Percentiles rank a stretch among this genome's conserved stretches.
Conservation (phyloP, 1,284 basidiomycete species). For the Phaffia rhodozyma region DNA sequence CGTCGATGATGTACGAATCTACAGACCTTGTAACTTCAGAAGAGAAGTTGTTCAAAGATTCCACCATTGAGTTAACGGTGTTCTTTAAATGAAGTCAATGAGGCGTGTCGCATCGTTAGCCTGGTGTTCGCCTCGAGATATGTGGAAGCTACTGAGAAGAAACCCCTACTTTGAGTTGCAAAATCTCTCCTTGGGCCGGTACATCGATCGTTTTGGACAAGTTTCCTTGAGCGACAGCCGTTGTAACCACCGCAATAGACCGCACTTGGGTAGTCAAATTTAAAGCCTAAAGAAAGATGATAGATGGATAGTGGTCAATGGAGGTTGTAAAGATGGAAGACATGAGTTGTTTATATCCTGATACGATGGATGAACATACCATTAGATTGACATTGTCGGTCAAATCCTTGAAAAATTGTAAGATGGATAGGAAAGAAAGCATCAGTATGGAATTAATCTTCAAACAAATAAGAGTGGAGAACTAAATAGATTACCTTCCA, state of each 20-base stretch:
- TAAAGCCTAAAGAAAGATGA: not conserved
- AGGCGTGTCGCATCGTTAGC: not conserved
- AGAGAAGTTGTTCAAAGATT: constrained; percentile 66
- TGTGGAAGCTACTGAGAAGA: constrained; percentile 23
- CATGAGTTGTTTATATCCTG: constrained; percentile 72
- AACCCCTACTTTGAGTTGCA: constrained; percentile 48
- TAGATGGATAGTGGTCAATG: not conserved
- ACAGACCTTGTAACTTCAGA: constrained; percentile 55
- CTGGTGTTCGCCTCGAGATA: no score
- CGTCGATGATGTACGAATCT: no score
- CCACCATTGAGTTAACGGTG: constrained; percentile 86
- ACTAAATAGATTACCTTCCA: constrained; percentile 58
- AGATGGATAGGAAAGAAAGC: not conserved
- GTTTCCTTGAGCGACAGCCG: constrained; percentile 80
- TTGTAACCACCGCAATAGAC: constrained; percentile 71
- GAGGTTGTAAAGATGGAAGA: constrained; percentile 39
- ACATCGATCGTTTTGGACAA: constrained; percentile 82
- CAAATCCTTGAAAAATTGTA: constrained; percentile 44
- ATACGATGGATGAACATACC: constrained; percentile 39
- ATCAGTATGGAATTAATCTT: not conserved
- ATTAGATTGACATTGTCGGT: constrained; percentile 82
- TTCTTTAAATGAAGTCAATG: constrained; percentile 36
- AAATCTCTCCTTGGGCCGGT: constrained; percentile 78
- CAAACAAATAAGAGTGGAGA: not conserved
- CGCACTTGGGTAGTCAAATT: constrained; percentile 75